Evolutionary conservation across 73 alveolate genomes (phyloP).

Genomic region (Tetrahymena borealis): DNA sequence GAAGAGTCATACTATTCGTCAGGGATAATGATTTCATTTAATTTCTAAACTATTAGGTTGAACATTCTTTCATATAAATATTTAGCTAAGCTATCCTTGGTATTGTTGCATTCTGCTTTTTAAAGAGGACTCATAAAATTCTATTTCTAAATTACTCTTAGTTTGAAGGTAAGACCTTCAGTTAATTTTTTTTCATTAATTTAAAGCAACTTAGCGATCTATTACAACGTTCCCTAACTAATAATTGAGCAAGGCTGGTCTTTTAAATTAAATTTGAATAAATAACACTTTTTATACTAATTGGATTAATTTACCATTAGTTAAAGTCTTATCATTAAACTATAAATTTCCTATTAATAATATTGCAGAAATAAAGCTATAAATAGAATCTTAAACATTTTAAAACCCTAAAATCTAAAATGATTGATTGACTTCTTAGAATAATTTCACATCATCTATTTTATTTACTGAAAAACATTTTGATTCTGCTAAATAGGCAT

Average conservation of each 20-base stretch:
- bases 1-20: background rate
- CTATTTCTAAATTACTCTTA: conserved; percentile 40
- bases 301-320: conserved; percentile 24
- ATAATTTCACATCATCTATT: conserved; percentile 56
- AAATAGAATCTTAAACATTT: conserved; percentile 58
- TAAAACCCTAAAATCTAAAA: conserved; percentile 26
- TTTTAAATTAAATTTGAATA: conserved; percentile 49
- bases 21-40: conserved; percentile 38
- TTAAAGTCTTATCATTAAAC: conserved; percentile 65
- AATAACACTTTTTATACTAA: background rate
- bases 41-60: conserved; percentile 70
- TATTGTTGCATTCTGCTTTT: conserved; percentile 36
- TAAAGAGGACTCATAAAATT: conserved; percentile 37
- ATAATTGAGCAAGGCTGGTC: conserved; percentile 67
- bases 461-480: conserved; percentile 20
- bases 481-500: conserved; percentile 11
- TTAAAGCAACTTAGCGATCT: conserved; percentile 57
- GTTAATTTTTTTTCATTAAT: conserved; percentile 40
- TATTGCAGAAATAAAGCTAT: conserved; percentile 47
- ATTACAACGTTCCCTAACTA: conserved; percentile 45
- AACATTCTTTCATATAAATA: conserved; percentile 87
- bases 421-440: conserved; percentile 42
- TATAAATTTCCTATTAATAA: conserved; percentile 79
- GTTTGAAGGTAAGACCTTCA: conserved; percentile 31
- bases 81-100: conserved; percentile 88